Evolutionary conservation across 306 rosid genomes (phyloP).

Genomic region (Casuarina cunninghamiana): DNA sequence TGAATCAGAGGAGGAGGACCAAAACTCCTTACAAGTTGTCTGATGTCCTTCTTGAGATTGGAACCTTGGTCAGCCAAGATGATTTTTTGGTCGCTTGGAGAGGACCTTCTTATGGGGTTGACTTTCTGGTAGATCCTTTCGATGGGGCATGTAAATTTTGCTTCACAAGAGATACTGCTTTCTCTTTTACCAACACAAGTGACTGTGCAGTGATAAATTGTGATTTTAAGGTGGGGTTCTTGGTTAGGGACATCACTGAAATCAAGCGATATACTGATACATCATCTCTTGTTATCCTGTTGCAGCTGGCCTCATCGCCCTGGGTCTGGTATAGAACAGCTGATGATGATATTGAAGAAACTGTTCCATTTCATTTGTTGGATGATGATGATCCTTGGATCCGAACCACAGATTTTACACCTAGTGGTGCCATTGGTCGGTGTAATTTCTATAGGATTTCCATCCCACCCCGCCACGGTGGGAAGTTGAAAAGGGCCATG

Average conservation of each 20-base stretch:
- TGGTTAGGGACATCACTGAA: slow-evolving; percentile 66
- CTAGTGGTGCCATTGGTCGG: slow-evolving; percentile 81
- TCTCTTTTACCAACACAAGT: slow-evolving; percentile 43
- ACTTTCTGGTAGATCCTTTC: slow-evolving; percentile 81
- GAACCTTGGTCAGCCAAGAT: slow-evolving; percentile 50
- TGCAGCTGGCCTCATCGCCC: slow-evolving; percentile 71
- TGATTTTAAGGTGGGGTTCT: slow-evolving; percentile 73
- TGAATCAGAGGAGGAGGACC: slow-evolving; percentile 69
- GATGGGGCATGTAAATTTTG: slow-evolving; percentile 68
- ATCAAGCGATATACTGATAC: slow-evolving; percentile 48
- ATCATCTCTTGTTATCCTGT: slow-evolving; percentile 46
- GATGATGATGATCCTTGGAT: slow-evolving; percentile 98
- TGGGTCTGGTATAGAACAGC: slow-evolving; percentile 78
- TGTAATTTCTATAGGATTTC: slow-evolving; percentile 65
- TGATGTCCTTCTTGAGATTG: slow-evolving; percentile 72
- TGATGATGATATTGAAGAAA: slow-evolving; percentile 67
- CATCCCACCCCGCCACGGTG: slow-evolving; percentile 72
- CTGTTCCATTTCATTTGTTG: slow-evolving; percentile 59
- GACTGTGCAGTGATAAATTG: slow-evolving; percentile 59
- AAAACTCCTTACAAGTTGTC: slow-evolving; percentile 54
- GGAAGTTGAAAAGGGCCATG: slow-evolving; percentile 58
- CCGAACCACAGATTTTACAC: slow-evolving; percentile 85
- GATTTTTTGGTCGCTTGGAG: slow-evolving; percentile 66
- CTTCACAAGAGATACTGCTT: slow-evolving; percentile 63
- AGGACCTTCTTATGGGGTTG: slow-evolving; percentile 59